A percentile compares a stretch with the other conserved stretches of the same genome.
These are phyloP conservation scores for Fragaria ananassa DNA, from an alignment of 306 rosid genomes.

Conservation along the genomic window DNA sequence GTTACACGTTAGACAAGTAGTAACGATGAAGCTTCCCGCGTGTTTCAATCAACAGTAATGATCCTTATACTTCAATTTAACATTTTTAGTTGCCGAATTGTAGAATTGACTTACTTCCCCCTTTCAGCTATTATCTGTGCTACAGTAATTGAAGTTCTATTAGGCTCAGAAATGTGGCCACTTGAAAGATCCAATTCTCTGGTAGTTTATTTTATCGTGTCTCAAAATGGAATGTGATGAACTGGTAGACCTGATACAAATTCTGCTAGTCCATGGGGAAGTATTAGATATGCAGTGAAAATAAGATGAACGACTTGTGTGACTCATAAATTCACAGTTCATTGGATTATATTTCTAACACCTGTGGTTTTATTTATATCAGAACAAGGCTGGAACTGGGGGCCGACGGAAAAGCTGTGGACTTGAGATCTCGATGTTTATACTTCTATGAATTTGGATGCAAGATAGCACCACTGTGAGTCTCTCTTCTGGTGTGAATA, in stretches of 20 bases:
- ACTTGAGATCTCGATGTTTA: slow-evolving; percentile 75
- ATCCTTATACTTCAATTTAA: background rate
- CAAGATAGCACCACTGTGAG: slow-evolving; percentile 90
- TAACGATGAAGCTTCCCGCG: slow-evolving; percentile 55
- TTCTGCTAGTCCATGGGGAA: background rate
- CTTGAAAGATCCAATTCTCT: background rate
- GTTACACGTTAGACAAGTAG: slow-evolving; percentile 71
- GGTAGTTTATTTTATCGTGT: background rate
- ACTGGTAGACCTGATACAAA: background rate
- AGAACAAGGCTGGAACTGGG: slow-evolving; percentile 89
- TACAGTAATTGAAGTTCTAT: background rate
- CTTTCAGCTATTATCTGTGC: background rate
- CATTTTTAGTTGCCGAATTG: slow-evolving; percentile 13
- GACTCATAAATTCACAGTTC: slow-evolving; percentile 14
- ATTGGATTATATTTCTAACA: background rate
- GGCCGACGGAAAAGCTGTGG: slow-evolving; percentile 79
- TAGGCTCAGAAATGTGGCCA: too few relatives aligned
- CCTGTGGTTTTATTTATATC: slow-evolving; percentile 14
- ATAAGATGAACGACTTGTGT: background rate
- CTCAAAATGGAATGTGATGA: background rate
- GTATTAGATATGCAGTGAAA: background rate
- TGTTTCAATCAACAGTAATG: slow-evolving; percentile 84
- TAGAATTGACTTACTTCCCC: background rate
- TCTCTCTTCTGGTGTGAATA: slow-evolving; percentile 18
- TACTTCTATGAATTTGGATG: slow-evolving; percentile 95